Evolutionary conservation across 352 stramenopile genomes (phyloP).

Genomic region (Thraustotheca clavata): DNA sequence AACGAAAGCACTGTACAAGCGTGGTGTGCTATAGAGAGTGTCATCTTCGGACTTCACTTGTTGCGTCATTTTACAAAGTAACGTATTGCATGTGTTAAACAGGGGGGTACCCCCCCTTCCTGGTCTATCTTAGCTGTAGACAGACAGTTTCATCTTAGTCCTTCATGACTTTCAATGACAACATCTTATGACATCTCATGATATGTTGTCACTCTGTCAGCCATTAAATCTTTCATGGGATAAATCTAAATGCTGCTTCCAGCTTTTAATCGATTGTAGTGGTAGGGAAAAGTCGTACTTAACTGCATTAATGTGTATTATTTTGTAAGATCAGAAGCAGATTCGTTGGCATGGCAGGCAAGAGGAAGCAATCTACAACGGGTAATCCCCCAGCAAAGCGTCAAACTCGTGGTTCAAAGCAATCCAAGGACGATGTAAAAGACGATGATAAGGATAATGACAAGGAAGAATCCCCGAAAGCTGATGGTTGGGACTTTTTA

Average conservation of each 20-base stretch:
- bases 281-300: too few relatives aligned
- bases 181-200: too few relatives aligned
- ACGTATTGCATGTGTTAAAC: not conserved
- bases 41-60: not conserved
- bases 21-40: not conserved
- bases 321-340: too few relatives aligned
- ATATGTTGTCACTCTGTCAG: too few relatives aligned
- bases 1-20: conserved; percentile 34
- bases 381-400: not conserved
- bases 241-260: too few relatives aligned
- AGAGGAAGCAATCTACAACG: not conserved
- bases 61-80: not conserved
- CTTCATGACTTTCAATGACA: too few relatives aligned
- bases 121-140: too few relatives aligned
- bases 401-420: not conserved
- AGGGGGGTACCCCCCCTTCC: not conserved
- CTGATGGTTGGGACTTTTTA: conserved; percentile 9
- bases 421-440: not conserved
- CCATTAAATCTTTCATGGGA: too few relatives aligned
- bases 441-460: not conserved
- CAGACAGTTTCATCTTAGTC: too few relatives aligned
- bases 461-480: not conserved
- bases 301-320: too few relatives aligned
- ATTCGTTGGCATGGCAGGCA: conserved; percentile 2
- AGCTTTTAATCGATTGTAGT: too few relatives aligned